These are phyloP conservation scores for Elsinoe perseae DNA, from an alignment of 2,329 filamentous ascomycete genomes.

Conservation along the genomic window DNA sequence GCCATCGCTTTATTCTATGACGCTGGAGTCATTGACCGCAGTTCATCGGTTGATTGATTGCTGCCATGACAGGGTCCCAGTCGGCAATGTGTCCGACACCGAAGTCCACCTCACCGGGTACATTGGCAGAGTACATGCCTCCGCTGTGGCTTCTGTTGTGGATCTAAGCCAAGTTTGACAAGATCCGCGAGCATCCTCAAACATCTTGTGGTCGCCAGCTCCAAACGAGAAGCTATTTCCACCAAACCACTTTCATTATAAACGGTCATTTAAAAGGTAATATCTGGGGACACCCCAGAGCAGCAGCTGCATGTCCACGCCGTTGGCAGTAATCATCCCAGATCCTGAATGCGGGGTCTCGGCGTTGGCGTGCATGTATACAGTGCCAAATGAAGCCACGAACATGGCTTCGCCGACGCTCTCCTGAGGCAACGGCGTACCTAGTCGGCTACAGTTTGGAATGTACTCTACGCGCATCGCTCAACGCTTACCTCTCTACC, in stretches of 20 bases:
- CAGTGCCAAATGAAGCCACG: slow-evolving; percentile 6
- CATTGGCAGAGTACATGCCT: background rate
- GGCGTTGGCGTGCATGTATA: slow-evolving; percentile 3
- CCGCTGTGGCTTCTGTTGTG: background rate
- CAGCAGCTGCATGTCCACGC: background rate
- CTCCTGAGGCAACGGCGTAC: slow-evolving; percentile 10
- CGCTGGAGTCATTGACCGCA: background rate
- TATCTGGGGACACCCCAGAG: background rate
- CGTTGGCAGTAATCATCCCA: background rate
- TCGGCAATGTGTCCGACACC: slow-evolving; percentile 4
- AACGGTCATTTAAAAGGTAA: slow-evolving; percentile 2
- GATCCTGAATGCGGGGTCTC: slow-evolving; percentile 10
- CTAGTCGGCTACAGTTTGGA: slow-evolving; percentile 4
- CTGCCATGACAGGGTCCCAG: background rate
- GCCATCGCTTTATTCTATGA: background rate
- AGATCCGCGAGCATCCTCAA: background rate
- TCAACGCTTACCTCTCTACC: background rate
- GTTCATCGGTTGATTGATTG: background rate
- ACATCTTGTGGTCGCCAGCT: background rate
- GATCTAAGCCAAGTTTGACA: background rate
- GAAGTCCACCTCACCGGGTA: slow-evolving; percentile 1
- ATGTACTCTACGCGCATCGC: background rate
- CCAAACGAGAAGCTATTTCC: background rate
- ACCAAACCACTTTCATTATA: background rate
- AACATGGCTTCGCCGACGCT: background rate